phyloP scores from a whole-genome alignment of 257 asterid species.

The Jasminum sambac region DNA sequence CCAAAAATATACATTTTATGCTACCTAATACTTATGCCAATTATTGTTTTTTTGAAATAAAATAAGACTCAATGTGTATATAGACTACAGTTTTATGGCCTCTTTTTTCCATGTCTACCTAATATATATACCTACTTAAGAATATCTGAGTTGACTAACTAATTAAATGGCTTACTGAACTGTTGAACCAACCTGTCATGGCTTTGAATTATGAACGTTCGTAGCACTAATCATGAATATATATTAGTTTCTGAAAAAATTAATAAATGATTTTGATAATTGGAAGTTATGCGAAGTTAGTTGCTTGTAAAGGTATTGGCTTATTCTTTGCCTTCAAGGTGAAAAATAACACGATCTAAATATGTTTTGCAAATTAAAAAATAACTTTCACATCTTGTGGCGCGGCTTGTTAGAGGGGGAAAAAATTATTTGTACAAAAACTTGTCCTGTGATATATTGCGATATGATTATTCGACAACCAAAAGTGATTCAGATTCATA shows the following conservation, averaged over 20 bases:
- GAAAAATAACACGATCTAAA: too few relatives aligned
- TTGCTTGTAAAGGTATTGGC: not conserved
- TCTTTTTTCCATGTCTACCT: not conserved
- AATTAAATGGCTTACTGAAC: not conserved
- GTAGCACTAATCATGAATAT: not conserved
- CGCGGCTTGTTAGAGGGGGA: too few relatives aligned
- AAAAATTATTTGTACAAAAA: too few relatives aligned
- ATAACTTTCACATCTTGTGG: too few relatives aligned
- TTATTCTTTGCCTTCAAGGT: too few relatives aligned
- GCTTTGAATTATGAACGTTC: not conserved
- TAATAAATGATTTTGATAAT: not conserved
- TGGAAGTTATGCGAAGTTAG: not conserved
- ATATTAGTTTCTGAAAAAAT: not conserved
- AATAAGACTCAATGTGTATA: too few relatives aligned
- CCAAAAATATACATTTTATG: not conserved
- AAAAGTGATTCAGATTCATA: too few relatives aligned
- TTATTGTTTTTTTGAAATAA: too few relatives aligned
- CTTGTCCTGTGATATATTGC: too few relatives aligned
- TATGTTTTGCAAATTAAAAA: too few relatives aligned
- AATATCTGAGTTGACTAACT: not conserved
- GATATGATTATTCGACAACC: too few relatives aligned
- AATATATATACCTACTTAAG: not conserved
- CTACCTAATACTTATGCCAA: not conserved
- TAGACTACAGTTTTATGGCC: not conserved
- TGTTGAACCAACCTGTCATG: not conserved